phyloP scores from a whole-genome alignment of 2,329 filamentous ascomycete species.

The Paraphoma chrysanthemicola region DNA sequence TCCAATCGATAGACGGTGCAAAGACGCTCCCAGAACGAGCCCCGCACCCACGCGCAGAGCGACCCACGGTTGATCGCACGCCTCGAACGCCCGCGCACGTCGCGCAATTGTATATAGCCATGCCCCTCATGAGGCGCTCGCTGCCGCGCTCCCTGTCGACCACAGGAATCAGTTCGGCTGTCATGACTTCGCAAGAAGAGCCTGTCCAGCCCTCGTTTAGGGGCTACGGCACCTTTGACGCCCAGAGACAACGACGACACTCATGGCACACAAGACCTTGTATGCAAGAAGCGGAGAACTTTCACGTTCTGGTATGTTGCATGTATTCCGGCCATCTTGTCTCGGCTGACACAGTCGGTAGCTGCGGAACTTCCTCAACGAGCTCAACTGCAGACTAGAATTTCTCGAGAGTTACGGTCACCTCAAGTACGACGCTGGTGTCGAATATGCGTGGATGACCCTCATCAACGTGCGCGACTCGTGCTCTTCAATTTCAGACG shows the following conservation, averaged over 20 bases:
- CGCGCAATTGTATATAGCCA: slow-evolving; percentile 24
- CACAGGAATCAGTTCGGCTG: slow-evolving; percentile 35
- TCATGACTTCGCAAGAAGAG: slow-evolving; percentile 53
- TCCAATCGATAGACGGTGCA: slow-evolving; percentile 21
- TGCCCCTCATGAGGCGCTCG: slow-evolving; percentile 32
- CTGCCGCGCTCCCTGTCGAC: slow-evolving; percentile 26
- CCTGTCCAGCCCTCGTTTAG: slow-evolving; percentile 45
- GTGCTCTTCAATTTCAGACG: slow-evolving; percentile 89
- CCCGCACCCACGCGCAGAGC: background rate
- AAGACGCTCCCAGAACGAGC: slow-evolving; percentile 15
- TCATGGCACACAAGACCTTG: slow-evolving; percentile 56
- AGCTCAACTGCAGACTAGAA: slow-evolving; percentile 85
- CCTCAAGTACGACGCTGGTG: slow-evolving; percentile 79
- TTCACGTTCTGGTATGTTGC: slow-evolving; percentile 50
- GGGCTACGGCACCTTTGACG: slow-evolving; percentile 44
- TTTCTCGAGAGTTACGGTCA: slow-evolving; percentile 89
- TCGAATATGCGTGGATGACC: slow-evolving; percentile 84
- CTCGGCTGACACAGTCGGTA: slow-evolving; percentile 41
- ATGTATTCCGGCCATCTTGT: background rate
- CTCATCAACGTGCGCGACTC: slow-evolving; percentile 85
- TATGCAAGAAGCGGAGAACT: slow-evolving; percentile 55
- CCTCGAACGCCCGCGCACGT: slow-evolving; percentile 24
- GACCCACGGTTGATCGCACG: slow-evolving; percentile 18
- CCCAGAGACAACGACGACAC: slow-evolving; percentile 52
- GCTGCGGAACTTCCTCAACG: slow-evolving; percentile 82